Percentiles rank a stretch among this genome's conserved stretches.
Evolutionary conservation across 306 rosid species (phyloP).

Genomic region (Malus sieversii): DNA sequence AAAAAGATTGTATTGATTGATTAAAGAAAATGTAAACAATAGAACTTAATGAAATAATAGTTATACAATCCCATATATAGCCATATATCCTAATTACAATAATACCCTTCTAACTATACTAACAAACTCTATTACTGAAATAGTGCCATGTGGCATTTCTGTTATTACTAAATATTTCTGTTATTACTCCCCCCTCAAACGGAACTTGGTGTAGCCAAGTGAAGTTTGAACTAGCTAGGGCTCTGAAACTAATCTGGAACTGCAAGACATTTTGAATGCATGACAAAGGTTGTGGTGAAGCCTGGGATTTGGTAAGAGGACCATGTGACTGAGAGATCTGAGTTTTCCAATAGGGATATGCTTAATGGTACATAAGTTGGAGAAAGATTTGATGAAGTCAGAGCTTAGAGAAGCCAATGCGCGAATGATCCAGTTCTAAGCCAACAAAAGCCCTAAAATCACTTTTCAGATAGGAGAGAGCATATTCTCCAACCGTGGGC

Average conservation of each 20-base stretch:
- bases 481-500: slow-evolving; percentile 24
- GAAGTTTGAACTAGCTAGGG: too few relatives aligned
- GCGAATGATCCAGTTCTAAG: slow-evolving; percentile 30
- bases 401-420: slow-evolving; percentile 35
- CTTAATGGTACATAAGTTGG: slow-evolving; percentile 20
- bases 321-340: slow-evolving; percentile 26
- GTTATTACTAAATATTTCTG: too few relatives aligned
- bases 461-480: slow-evolving; percentile 32
- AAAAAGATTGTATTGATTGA: too few relatives aligned
- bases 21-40: too few relatives aligned
- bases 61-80: too few relatives aligned
- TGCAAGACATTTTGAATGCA: neutral
- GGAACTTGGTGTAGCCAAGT: too few relatives aligned
- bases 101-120: too few relatives aligned
- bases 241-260: neutral
- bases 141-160: too few relatives aligned
- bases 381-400: slow-evolving; percentile 29
- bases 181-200: too few relatives aligned
- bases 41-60: too few relatives aligned
- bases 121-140: too few relatives aligned
- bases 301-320: slow-evolving; percentile 19
- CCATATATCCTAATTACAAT: too few relatives aligned
- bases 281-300: slow-evolving; percentile 1
- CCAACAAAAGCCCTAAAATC: slow-evolving; percentile 29
- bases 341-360: slow-evolving; percentile 9